Conservation (phyloP, 208 protist species). For the Leishmania arabica region DNA sequence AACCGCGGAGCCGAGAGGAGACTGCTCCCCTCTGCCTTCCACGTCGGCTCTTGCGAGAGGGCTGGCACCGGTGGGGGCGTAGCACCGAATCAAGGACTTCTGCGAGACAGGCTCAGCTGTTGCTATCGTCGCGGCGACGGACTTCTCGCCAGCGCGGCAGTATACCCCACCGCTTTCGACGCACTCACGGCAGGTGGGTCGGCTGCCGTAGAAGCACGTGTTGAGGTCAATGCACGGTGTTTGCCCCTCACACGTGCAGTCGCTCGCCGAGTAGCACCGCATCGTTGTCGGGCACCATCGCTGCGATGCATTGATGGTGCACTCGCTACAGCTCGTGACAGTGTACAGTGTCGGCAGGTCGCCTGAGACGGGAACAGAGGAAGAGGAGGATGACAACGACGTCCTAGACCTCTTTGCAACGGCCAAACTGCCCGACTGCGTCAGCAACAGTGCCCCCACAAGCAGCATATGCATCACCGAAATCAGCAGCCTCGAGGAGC, state of each 20-base stretch:
- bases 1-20: neutral
- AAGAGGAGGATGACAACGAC: neutral
- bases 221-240: slow-evolving; percentile 32
- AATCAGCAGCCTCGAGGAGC: neutral
- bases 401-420: neutral
- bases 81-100: slow-evolving; percentile 25
- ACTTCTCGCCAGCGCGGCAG: slow-evolving; percentile 17
- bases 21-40: neutral
- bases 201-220: slow-evolving; percentile 50
- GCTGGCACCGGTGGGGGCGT: slow-evolving; percentile 19
- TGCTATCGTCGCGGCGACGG: neutral
- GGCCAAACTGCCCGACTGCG: neutral
- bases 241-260: slow-evolving; percentile 40
- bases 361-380: neutral
- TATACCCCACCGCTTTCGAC: slow-evolving; percentile 48
- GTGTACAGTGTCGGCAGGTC: slow-evolving; percentile 17
- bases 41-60: neutral
- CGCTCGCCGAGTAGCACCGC: slow-evolving; percentile 37
- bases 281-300: slow-evolving; percentile 58
- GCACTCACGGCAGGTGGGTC: slow-evolving; percentile 37
- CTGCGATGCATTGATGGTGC: slow-evolving; percentile 37
- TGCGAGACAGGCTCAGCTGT: neutral
- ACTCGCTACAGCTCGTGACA: slow-evolving; percentile 45
- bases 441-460: neutral
- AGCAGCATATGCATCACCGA: neutral